Evolutionary conservation across 352 stramenopile species (phyloP).

Genomic region (Phytophthora citricola): DNA sequence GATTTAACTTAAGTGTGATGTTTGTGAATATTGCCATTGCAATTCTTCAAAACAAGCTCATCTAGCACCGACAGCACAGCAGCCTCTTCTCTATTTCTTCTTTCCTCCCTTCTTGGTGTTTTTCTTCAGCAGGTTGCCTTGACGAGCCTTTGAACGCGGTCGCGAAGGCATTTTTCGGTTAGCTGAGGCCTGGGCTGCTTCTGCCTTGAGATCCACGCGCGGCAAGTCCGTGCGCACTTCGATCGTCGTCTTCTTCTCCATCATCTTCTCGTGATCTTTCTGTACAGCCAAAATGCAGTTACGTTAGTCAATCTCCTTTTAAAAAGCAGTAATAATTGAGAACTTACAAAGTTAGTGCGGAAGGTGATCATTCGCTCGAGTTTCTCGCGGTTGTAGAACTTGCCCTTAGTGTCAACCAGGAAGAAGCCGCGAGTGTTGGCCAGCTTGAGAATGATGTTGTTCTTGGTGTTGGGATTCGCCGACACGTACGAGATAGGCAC

Average conservation of each 20-base stretch:
- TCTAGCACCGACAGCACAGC: not conserved
- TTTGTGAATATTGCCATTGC: conserved; percentile 5
- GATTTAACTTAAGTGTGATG: conserved; percentile 22
- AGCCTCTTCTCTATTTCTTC: conserved; percentile 32
- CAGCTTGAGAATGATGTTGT: conserved; percentile 89
- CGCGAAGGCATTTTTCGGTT: conserved; percentile 23
- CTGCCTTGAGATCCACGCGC: conserved; percentile 66
- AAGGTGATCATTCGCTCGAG: conserved; percentile 90
- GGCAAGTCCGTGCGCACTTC: conserved; percentile 76
- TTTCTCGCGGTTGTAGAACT: conserved; percentile 89
- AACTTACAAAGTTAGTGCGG: conserved; percentile 77
- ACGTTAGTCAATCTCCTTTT: no score
- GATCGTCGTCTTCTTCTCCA: conserved; percentile 62
- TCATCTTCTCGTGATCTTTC: conserved; percentile 80
- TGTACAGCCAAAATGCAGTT: conserved; percentile 19
- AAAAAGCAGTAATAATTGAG: not conserved
- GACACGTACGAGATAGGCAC: conserved; percentile 75
- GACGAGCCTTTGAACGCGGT: conserved; percentile 35
- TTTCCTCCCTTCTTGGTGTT: conserved; percentile 45
- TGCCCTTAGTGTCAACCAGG: conserved; percentile 79
- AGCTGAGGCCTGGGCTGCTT: conserved; percentile 16
- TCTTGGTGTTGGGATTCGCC: conserved; percentile 83
- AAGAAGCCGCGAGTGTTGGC: conserved; percentile 77
- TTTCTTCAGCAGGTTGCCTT: conserved; percentile 44
- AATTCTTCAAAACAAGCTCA: conserved; percentile 2